Conservation (phyloP, 495 filamentous ascomycete species). For the Neurospora terricola region DNA sequence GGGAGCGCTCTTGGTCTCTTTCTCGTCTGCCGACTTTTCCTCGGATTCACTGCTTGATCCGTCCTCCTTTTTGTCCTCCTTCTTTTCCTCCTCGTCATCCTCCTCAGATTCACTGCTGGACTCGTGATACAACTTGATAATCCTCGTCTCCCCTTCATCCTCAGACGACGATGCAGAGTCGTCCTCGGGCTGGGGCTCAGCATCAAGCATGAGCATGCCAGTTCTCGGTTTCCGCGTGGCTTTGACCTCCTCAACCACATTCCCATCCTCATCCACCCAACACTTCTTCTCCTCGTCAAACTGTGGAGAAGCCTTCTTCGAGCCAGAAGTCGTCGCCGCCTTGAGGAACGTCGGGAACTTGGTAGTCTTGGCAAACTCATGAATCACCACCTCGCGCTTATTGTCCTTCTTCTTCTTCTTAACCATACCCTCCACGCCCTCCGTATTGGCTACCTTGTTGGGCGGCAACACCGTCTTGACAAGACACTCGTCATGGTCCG, state of each 20-base stretch:
- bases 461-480: slow-evolving; percentile 71
- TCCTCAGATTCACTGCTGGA: slow-evolving; percentile 3
- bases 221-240: slow-evolving; percentile 10
- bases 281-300: slow-evolving; percentile 71
- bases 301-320: slow-evolving; percentile 18
- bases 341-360: slow-evolving; percentile 74
- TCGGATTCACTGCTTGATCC: slow-evolving; percentile 5
- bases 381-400: slow-evolving; percentile 48
- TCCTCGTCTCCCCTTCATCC: slow-evolving; percentile 3
- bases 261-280: slow-evolving; percentile 75
- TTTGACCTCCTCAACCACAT: slow-evolving; percentile 53
- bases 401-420: slow-evolving; percentile 46
- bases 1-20: slow-evolving; percentile 18
- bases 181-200: background rate
- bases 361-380: slow-evolving; percentile 71
- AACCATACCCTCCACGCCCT: slow-evolving; percentile 37
- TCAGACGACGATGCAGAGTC: slow-evolving; percentile 3
- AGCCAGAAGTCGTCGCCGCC: slow-evolving; percentile 23
- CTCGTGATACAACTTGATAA: background rate
- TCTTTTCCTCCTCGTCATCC: background rate
- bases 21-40: slow-evolving; percentile 5
- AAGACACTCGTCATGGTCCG: slow-evolving; percentile 65
- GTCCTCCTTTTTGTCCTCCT: background rate
- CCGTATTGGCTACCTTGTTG: slow-evolving; percentile 35
- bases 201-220: background rate